Percentiles rank a stretch among this genome's conserved stretches.
phyloP scores from a whole-genome alignment of 441 rosid species.

The Pelargonium myrrhifolium region DNA sequence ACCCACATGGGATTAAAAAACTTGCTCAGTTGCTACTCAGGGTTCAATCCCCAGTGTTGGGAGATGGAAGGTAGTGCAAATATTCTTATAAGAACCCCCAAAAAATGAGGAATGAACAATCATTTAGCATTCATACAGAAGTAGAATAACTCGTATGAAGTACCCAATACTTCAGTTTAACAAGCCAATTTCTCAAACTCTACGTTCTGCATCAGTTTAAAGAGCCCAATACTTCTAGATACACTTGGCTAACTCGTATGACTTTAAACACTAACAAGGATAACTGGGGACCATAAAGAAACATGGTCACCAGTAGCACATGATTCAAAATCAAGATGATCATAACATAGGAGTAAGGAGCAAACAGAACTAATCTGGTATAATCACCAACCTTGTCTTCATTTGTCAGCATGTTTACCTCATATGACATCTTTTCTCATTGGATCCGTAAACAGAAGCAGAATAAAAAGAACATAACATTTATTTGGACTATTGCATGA shows the following conservation, averaged over 20 bases:
- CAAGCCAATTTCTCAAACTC: background rate
- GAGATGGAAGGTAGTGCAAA: background rate
- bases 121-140: background rate
- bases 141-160: too few relatives aligned
- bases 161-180: too few relatives aligned
- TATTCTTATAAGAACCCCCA: background rate
- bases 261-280: background rate
- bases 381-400: background rate
- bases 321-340: background rate
- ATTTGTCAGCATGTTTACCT: background rate
- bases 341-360: background rate
- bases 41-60: too few relatives aligned
- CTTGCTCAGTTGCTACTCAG: too few relatives aligned
- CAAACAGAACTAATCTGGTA: background rate
- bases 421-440: background rate
- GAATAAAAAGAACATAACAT: background rate
- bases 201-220: background rate
- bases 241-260: background rate
- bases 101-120: background rate
- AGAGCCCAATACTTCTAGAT: background rate
- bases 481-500: background rate
- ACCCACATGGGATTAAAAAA: too few relatives aligned
- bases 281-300: background rate
- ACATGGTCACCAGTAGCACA: background rate
- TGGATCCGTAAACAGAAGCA: background rate